A percentile compares a stretch with the other conserved stretches of the same genome.
phyloP scores from a whole-genome alignment of 2,329 filamentous ascomycete species.

The Diaporthe destruens region DNA sequence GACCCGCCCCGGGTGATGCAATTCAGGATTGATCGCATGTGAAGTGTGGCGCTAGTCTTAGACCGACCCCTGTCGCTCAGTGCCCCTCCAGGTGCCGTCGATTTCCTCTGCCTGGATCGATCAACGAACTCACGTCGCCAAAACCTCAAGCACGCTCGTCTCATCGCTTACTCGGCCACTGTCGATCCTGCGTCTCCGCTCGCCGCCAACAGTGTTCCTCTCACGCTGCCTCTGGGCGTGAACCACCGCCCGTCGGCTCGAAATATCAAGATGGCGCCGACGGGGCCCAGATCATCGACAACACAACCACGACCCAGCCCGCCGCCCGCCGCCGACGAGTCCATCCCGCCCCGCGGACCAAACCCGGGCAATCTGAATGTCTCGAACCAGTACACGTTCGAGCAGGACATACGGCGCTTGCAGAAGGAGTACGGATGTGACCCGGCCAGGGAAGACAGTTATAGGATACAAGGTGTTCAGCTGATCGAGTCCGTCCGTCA shows the following conservation, averaged over 20 bases:
- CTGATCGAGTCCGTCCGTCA: constrained; percentile 89
- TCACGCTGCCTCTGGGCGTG: no score
- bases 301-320: constrained; percentile 37
- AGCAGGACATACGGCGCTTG: constrained; percentile 82
- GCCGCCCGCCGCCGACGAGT: constrained; percentile 32
- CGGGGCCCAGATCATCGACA: constrained; percentile 35
- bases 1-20: constrained; percentile 8
- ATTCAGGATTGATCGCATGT: constrained; percentile 22
- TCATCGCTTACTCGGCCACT: no score
- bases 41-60: constrained; percentile 27
- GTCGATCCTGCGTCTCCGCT: neutral
- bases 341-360: constrained; percentile 51
- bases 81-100: neutral
- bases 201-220: neutral
- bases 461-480: constrained; percentile 86
- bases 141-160: neutral
- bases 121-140: no score
- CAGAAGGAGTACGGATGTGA: constrained; percentile 78
- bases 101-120: constrained; percentile 19
- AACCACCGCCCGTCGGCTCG: neutral
- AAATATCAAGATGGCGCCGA: constrained; percentile 35
- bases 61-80: neutral
- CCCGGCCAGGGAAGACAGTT: constrained; percentile 81
- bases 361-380: constrained; percentile 63
- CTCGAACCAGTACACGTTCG: constrained; percentile 80